Conservation (phyloP, 1,284 basidiomycete species). For the Irpex lacteus region DNA sequence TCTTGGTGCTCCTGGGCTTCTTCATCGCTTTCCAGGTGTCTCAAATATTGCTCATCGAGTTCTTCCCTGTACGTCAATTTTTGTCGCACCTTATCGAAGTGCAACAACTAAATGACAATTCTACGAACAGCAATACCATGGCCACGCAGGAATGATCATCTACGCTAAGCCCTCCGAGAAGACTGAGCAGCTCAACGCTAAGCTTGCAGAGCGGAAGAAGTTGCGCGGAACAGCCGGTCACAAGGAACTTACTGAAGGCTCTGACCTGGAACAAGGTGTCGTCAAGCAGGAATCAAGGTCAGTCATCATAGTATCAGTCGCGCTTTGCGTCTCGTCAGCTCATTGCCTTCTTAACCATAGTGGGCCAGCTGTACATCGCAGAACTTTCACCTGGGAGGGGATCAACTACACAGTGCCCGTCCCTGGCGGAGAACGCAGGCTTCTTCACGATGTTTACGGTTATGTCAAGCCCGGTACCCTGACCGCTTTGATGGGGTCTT, state of each 20-base stretch:
- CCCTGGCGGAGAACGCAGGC: slow-evolving; percentile 62
- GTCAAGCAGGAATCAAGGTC: slow-evolving; percentile 20
- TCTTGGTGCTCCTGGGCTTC: slow-evolving; percentile 59
- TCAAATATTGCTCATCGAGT: slow-evolving; percentile 62
- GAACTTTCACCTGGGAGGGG: slow-evolving; percentile 68
- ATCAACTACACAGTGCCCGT: slow-evolving; percentile 76
- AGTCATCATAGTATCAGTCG: slow-evolving; percentile 16
- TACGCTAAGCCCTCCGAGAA: slow-evolving; percentile 74
- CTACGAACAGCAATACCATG: slow-evolving; percentile 43
- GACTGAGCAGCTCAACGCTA: slow-evolving; percentile 62
- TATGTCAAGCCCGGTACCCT: slow-evolving; percentile 88
- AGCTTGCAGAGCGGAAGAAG: slow-evolving; percentile 53
- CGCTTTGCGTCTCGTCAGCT: neutral
- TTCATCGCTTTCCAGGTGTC: slow-evolving; percentile 65
- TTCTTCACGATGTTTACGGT: slow-evolving; percentile 85
- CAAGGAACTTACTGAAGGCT: slow-evolving; percentile 26
- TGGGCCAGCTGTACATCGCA: slow-evolving; percentile 33
- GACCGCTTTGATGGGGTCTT: slow-evolving; percentile 77
- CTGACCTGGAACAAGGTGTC: slow-evolving; percentile 31
- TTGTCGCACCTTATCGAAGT: neutral
- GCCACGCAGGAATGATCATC: slow-evolving; percentile 50
- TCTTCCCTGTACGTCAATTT: slow-evolving; percentile 50
- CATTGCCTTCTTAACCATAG: neutral
- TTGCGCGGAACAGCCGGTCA: slow-evolving; percentile 29
- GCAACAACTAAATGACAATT: neutral